Evolutionary conservation across 805 yeast species (phyloP), one percentile per base, ranked within the genome.

Genomic region (Yarrowia bubula): DNA sequence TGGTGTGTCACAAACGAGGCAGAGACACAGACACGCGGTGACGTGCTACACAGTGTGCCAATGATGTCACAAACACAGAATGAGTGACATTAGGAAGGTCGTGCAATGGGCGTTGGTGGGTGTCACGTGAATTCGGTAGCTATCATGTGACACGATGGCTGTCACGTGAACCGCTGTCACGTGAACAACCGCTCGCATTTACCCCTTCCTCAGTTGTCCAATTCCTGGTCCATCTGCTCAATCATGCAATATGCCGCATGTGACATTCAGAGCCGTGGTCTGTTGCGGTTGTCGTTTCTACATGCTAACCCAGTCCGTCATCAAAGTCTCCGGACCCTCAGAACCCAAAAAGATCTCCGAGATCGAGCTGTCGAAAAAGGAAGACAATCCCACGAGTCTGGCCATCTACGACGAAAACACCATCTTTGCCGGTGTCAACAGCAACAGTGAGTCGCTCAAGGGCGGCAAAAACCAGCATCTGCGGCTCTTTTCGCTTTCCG

Each of bases 351-450:
- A 31, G 17, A n/a, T 61, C 31, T 43, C 41, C 6, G 73, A 70
- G 42, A 63, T 66, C 37, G 67, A 48, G 55, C 66, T 75, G n/a
- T 71, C 72, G 8, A 66, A 50, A 10, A 65, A 66, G 62, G 96
- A 90, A 69, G 97, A 92, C 74, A 86, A 92, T n/a, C 97, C 97
- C 10, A 90, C 92, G 72, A 86, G 95, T 53, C 70, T 93, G 58
- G 96, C 86, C 68, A 80, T 83, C 13, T 78, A 80, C 39, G 73
- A 76, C 3, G 72, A 78, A 68, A 69, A 65, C 31, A 13, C 43
- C 11, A 28, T 92, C 15, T 76, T 89, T 51, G 81, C 88, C 47
- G 96, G 96, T 3, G 86, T 92, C 70, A 92, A 92, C 73, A 91
- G 89, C 70, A 81, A 85, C 55, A 75, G 85, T 4, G 80, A 79